Evolutionary conservation across 2,329 filamentous ascomycete species (phyloP).

Genomic region (Ophiostoma populinum): DNA sequence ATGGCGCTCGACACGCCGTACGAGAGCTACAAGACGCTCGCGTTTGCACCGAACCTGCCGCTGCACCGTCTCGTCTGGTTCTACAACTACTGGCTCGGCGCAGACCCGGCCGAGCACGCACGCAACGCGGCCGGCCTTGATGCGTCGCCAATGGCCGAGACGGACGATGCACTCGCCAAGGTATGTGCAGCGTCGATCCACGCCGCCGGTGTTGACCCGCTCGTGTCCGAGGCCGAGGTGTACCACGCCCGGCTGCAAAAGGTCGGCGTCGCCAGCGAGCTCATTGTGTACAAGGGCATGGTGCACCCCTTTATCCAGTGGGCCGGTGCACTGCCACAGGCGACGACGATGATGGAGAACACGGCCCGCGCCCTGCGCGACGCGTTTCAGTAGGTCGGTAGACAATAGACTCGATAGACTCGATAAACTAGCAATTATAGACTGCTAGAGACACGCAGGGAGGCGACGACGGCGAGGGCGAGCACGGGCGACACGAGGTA

Average conservation of each 20-base stretch:
- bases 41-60: conserved; percentile 9
- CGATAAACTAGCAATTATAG: conserved; percentile 18
- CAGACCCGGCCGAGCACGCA: background rate
- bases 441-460: too few relatives aligned
- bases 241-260: conserved; percentile 4
- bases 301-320: conserved; percentile 9
- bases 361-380: background rate
- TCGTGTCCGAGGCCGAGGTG: conserved; percentile 4
- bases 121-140: background rate
- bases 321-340: conserved; percentile 6
- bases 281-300: conserved; percentile 6
- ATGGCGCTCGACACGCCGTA: conserved; percentile 3
- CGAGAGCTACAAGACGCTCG: conserved; percentile 4
- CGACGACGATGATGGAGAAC: conserved; percentile 2
- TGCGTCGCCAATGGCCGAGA: conserved; percentile 6
- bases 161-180: background rate
- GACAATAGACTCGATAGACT: conserved; percentile 4
- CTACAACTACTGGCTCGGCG: conserved; percentile 8
- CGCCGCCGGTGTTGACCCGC: conserved; percentile 7
- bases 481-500: conserved; percentile 22
- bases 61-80: conserved; percentile 9
- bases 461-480: conserved; percentile 20
- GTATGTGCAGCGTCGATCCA: conserved; percentile 5
- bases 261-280: background rate
- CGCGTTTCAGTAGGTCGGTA: background rate